phyloP scores from a whole-genome alignment of 2,329 filamentous ascomycete genomes.

The Fusarium odoratissimum region DNA sequence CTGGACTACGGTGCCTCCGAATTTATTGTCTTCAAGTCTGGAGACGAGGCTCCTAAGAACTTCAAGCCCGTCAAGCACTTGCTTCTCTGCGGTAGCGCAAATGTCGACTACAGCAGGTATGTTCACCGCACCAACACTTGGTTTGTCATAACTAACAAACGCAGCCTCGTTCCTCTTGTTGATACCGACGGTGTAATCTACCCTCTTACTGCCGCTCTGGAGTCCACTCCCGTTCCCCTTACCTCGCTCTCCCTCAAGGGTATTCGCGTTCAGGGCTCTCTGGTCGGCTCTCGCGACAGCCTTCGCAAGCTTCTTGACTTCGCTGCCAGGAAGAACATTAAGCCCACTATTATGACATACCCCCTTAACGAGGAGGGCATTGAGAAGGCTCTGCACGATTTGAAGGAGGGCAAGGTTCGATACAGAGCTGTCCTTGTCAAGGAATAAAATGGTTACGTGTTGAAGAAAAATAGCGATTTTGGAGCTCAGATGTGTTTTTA shows the following conservation, averaged over 20 bases:
- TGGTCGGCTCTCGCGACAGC: conserved; percentile 28
- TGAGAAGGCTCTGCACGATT: conserved; percentile 49
- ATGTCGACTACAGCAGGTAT: conserved; percentile 30
- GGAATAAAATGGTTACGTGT: conserved; percentile 4
- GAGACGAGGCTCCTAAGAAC: conserved; percentile 25
- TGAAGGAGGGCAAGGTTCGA: conserved; percentile 49
- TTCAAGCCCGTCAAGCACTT: conserved; percentile 37
- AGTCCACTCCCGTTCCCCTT: conserved; percentile 24
- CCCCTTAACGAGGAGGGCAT: conserved; percentile 49
- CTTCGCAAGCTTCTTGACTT: conserved; percentile 44
- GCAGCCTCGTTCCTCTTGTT: conserved; percentile 20
- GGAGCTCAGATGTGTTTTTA: background rate
- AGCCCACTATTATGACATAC: conserved; percentile 45
- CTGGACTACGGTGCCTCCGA: conserved; percentile 42
- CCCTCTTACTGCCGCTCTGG: conserved; percentile 25
- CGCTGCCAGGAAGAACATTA: conserved; percentile 44
- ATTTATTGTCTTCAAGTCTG: conserved; percentile 36
- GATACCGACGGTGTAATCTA: conserved; percentile 32
- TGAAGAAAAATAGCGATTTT: background rate
- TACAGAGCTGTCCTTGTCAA: conserved; percentile 46
- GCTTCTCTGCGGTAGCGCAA: conserved; percentile 32
- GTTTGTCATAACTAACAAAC: background rate
- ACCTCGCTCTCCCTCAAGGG: conserved; percentile 32
- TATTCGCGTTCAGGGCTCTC: conserved; percentile 17
- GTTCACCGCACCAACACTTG: background rate